Evolutionary conservation across 208 protist genomes (phyloP), one percentile per base, ranked within the genome.

Genomic region (Kentomonas sorsogonicus): DNA sequence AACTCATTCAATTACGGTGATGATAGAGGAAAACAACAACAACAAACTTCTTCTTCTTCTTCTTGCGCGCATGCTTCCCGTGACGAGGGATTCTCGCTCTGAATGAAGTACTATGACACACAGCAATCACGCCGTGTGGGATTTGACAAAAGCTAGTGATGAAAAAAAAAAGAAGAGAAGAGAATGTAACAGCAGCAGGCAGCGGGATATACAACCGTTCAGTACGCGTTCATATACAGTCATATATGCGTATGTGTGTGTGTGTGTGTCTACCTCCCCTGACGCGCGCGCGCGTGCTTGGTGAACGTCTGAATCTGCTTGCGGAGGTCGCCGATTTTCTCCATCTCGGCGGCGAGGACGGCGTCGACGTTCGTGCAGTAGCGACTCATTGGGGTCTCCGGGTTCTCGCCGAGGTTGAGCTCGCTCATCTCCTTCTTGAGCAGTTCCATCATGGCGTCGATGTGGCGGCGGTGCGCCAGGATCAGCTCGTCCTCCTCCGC

Each of bases 381-480:
- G 23, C 57, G 70, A 29, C 83, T 77, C 75, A 96, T 94, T 44
- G 70, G 74, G 40, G 86, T 92, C 23, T 91, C 86, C 20, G 88
- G 86, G 59, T 91, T 81, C 62, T 97, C 93, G 3, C 94, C 89
- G 13, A 70, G 77, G 69, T 90, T 92, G 9, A 98, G 72, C 63
- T 96, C 84, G 22, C 77, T 80, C 91, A 97, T 96, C 71, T 98
- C 93, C 41, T 91, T 68, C 61, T 94, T 93, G 1, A 98, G 66
- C 9, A 97, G 53, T 55, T 93, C 79, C 88, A 96, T 97, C 73
- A 97, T 91, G 36, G 79, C 80, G 54, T 97, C 87, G 53, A 98
- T 94, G 63, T 98, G 92, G 41, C 89, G 81, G 22, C 91, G 79
- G 50, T 98, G 95, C 6, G 77, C 74, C 1, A 81, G 41, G 43